phyloP scores from a whole-genome alignment of 1,139 yeast genomes.

The Sugiyamaella xylanicola region DNA sequence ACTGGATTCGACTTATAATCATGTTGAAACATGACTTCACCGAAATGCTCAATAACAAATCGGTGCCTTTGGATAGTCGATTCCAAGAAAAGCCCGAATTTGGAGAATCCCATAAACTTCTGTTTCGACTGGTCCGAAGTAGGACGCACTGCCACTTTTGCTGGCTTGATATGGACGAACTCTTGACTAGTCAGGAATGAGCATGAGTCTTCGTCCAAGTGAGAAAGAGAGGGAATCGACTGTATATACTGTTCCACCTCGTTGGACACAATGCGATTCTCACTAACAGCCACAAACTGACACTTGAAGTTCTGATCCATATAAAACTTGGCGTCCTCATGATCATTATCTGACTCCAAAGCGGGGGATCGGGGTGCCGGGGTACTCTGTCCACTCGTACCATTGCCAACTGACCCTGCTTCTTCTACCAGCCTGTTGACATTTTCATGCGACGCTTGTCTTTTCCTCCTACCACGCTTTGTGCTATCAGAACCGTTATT shows the following conservation, averaged over 20 bases:
- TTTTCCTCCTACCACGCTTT: constrained; percentile 15
- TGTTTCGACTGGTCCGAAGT: constrained; percentile 60
- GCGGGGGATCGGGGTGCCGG: constrained; percentile 7
- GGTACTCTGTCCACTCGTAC: constrained; percentile 7
- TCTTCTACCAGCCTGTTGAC: neutral
- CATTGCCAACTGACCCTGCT: neutral
- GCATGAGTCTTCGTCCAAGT: constrained; percentile 27
- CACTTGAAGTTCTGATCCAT: constrained; percentile 12
- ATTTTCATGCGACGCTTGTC: constrained; percentile 1
- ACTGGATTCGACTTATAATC: constrained; percentile 64
- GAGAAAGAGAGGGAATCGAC: constrained; percentile 24
- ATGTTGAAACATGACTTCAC: constrained; percentile 67
- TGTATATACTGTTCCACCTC: constrained; percentile 20
- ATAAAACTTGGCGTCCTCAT: constrained; percentile 9
- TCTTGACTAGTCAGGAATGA: constrained; percentile 33
- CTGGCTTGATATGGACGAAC: constrained; percentile 33
- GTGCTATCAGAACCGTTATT: neutral
- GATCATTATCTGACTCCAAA: constrained; percentile 12
- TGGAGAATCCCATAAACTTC: constrained; percentile 72
- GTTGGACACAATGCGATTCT: constrained; percentile 1
- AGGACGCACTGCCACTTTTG: constrained; percentile 44
- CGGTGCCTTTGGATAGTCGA: constrained; percentile 52
- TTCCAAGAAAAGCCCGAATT: constrained; percentile 62
- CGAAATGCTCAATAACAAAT: constrained; percentile 65
- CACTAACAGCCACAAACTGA: constrained; percentile 12